Percentiles rank a stretch among this genome's conserved stretches.
Conservation (phyloP, 352 stramenopile genomes). For the Plasmopara muralis region DNA sequence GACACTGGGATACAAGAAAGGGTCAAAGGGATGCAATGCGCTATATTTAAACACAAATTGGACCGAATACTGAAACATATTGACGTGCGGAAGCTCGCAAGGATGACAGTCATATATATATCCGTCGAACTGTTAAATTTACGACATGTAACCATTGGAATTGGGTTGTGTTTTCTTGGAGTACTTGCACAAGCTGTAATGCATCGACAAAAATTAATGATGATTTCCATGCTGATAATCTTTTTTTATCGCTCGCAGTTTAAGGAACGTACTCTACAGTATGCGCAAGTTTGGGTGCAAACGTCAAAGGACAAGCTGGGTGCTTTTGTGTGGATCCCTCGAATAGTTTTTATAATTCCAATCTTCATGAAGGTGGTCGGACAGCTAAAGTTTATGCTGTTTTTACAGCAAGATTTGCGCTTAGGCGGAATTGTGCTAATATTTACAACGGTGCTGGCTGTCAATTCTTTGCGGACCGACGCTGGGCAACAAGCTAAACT, state of each 20-base stretch:
- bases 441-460: conserved; percentile 31
- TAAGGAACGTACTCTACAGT: conserved; percentile 25
- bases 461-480: conserved; percentile 22
- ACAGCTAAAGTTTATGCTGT: conserved; percentile 67
- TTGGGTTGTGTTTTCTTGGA: conserved; percentile 43
- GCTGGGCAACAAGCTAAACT: conserved; percentile 29
- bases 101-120: conserved; percentile 42
- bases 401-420: conserved; percentile 47
- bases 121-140: conserved; percentile 50
- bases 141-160: conserved; percentile 35
- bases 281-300: conserved; percentile 41
- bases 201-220: conserved; percentile 72
- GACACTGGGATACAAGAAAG: conserved; percentile 8
- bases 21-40: conserved; percentile 7
- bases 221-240: conserved; percentile 56
- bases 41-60: conserved; percentile 54
- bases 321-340: conserved; percentile 46
- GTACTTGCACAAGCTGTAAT: conserved; percentile 45
- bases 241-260: conserved; percentile 60
- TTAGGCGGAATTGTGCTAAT: conserved; percentile 33
- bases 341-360: conserved; percentile 42
- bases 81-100: conserved; percentile 45
- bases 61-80: conserved; percentile 47
- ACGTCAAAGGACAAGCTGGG: conserved; percentile 63
- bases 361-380: conserved; percentile 67